These are phyloP conservation scores for Tulasnella sp. DNA, from an alignment of 768 basidiomycete species.

Conservation along the genomic window DNA sequence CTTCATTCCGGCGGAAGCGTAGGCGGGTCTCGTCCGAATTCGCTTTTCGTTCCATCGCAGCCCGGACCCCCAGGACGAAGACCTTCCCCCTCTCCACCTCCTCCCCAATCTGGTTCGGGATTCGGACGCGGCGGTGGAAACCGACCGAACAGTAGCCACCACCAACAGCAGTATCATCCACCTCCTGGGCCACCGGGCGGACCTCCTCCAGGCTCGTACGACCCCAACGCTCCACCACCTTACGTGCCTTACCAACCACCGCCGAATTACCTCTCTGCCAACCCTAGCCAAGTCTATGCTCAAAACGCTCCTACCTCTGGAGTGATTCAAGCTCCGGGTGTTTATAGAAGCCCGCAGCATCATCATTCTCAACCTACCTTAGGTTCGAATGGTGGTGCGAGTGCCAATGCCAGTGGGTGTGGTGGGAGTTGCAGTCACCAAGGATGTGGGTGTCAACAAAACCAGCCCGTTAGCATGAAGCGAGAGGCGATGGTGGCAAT, in stretches of 20 bases:
- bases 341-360: background rate
- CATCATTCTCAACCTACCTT: background rate
- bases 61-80: background rate
- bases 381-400: background rate
- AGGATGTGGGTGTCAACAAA: background rate
- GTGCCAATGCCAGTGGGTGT: background rate
- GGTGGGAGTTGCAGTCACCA: too few relatives aligned
- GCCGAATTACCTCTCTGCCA: background rate
- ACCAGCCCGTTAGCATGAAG: background rate
- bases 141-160: background rate
- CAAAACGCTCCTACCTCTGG: background rate
- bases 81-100: background rate
- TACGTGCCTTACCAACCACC: background rate
- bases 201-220: slow-evolving; percentile 1
- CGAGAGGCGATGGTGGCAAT: background rate
- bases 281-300: background rate
- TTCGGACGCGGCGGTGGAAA: background rate
- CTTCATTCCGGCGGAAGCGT: background rate
- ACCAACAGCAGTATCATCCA: background rate
- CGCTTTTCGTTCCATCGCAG: background rate
- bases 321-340: background rate
- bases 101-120: background rate
- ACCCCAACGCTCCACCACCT: background rate
- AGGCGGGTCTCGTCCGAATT: background rate
- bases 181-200: background rate